Percentiles rank a stretch among this genome's conserved stretches.
These are phyloP conservation scores for Amauroascus niger DNA, from an alignment of 2,329 filamentous ascomycete genomes.

Conservation along the genomic window DNA sequence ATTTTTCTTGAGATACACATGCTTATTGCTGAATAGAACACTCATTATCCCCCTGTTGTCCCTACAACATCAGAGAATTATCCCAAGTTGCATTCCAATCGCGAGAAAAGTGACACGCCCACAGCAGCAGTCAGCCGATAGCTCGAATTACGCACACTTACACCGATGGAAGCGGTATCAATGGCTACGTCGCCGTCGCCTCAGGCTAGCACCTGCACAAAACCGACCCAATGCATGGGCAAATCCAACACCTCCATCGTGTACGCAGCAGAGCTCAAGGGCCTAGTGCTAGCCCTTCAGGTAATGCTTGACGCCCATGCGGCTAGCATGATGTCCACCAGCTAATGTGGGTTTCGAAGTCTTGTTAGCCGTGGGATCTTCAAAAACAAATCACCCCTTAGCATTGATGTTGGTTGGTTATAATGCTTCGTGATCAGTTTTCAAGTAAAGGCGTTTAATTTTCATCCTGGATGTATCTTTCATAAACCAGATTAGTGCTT, in stretches of 20 bases:
- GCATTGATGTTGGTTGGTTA: too few relatives aligned
- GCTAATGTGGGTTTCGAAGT: too few relatives aligned
- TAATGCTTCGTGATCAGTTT: too few relatives aligned
- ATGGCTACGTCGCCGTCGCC: slow-evolving; percentile 20
- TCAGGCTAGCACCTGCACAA: slow-evolving; percentile 5
- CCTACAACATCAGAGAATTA: background rate
- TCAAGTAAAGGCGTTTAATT: too few relatives aligned
- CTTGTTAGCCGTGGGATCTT: too few relatives aligned
- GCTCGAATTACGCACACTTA: slow-evolving; percentile 12
- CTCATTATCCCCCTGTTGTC: background rate
- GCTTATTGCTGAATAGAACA: background rate
- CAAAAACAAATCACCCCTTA: too few relatives aligned
- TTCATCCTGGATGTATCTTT: too few relatives aligned
- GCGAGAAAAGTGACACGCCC: too few relatives aligned
- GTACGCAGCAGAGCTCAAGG: slow-evolving; percentile 25
- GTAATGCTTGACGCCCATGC: slow-evolving; percentile 13
- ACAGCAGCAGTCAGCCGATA: too few relatives aligned
- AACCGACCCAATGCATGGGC: slow-evolving; percentile 20
- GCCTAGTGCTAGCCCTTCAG: slow-evolving; percentile 23
- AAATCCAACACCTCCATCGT: slow-evolving; percentile 22
- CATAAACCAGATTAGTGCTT: too few relatives aligned
- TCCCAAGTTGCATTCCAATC: background rate
- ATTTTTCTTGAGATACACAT: background rate
- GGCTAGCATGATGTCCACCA: background rate
- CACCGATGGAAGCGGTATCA: slow-evolving; percentile 22